phyloP scores from a whole-genome alignment of 176 grass and related monocot species.

The Rhipidocladum racemiflorum region DNA sequence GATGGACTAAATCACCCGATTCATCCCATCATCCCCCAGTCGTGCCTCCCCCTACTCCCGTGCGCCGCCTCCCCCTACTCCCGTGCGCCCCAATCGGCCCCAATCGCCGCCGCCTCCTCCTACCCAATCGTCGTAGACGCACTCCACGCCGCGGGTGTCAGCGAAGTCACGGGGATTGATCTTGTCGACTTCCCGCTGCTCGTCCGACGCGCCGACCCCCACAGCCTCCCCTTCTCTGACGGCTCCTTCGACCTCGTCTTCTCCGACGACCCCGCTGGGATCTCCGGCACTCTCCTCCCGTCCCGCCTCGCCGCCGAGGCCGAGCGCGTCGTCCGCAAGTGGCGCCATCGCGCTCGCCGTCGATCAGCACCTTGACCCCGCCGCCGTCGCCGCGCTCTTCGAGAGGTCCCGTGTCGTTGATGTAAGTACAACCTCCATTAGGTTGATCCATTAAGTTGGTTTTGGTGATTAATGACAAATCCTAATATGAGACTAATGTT shows the following conservation, averaged over 20 bases:
- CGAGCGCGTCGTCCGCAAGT: constrained; percentile 48
- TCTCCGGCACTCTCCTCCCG: constrained; percentile 60
- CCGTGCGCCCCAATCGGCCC: too few relatives aligned
- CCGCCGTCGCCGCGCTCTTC: constrained; percentile 56
- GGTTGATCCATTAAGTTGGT: too few relatives aligned
- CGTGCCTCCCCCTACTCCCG: too few relatives aligned
- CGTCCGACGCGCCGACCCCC: constrained; percentile 54
- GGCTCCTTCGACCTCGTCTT: constrained; percentile 69
- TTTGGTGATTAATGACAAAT: too few relatives aligned
- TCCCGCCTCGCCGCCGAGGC: constrained; percentile 48
- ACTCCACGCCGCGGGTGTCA: constrained; percentile 42
- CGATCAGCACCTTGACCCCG: constrained; percentile 22
- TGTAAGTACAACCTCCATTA: too few relatives aligned
- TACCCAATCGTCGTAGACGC: constrained; percentile 61
- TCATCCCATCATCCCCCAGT: too few relatives aligned
- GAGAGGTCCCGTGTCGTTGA: constrained; percentile 52
- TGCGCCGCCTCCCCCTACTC: too few relatives aligned
- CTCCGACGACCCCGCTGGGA: constrained; percentile 43
- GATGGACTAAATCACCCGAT: too few relatives aligned
- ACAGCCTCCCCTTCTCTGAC: constrained; percentile 58
- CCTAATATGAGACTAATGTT: too few relatives aligned
- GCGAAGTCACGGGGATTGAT: constrained; percentile 53
- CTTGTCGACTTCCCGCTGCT: constrained; percentile 66
- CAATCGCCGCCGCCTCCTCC: too few relatives aligned
- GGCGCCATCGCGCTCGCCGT: constrained; percentile 51